Percentiles rank a stretch among this genome's conserved stretches.
phyloP scores from a whole-genome alignment of 169 alveolate species.

The Perkinsus chesapeaki region DNA sequence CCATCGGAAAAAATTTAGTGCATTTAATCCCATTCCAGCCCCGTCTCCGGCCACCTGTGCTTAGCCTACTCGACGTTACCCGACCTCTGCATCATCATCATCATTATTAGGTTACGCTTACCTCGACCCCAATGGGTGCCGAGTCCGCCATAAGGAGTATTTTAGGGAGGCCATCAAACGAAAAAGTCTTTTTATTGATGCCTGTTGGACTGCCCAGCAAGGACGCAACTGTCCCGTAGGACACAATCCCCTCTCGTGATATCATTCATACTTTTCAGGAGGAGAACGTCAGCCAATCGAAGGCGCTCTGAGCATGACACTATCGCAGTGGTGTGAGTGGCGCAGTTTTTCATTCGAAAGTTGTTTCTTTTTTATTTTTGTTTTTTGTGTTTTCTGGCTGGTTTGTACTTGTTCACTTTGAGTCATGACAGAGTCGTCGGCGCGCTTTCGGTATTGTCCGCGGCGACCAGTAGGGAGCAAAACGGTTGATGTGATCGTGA shows the following conservation, averaged over 20 bases:
- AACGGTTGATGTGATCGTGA: background rate
- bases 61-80: background rate
- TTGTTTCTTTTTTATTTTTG: too few relatives aligned
- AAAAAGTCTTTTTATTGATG: background rate
- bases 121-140: background rate
- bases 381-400: too few relatives aligned
- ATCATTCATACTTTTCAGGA: background rate
- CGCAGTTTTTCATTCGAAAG: too few relatives aligned
- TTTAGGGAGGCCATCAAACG: background rate
- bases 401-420: too few relatives aligned
- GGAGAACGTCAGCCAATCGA: background rate
- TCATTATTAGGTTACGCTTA: background rate
- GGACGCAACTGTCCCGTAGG: background rate
- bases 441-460: background rate
- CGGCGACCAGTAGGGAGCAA: background rate
- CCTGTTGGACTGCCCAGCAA: background rate
- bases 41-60: too few relatives aligned
- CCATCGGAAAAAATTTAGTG: too few relatives aligned
- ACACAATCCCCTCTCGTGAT: background rate
- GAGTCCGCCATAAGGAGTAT: background rate
- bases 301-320: background rate
- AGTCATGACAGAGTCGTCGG: background rate
- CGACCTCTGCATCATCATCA: background rate
- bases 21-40: too few relatives aligned
- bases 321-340: background rate